Evolutionary conservation across 83 land plant genomes (phyloP).

Genomic region (Picea mariana): DNA sequence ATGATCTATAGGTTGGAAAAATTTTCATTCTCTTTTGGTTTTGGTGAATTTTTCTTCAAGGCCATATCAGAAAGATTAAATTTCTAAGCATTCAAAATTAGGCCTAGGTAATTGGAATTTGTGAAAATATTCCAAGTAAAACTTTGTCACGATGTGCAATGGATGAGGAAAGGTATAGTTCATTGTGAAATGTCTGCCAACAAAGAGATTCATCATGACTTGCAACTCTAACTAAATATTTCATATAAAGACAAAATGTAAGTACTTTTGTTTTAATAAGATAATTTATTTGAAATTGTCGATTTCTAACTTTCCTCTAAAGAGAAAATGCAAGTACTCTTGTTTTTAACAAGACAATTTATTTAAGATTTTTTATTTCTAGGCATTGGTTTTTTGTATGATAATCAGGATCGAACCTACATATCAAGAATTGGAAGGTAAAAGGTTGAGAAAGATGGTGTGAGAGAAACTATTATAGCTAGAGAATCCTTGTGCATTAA

Average conservation of each 20-base stretch:
- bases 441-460: conserved; percentile 68
- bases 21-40: background rate
- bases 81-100: no score
- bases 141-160: conserved; percentile 36
- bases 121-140: no score
- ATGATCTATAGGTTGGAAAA: conserved; percentile 80
- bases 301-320: conserved; percentile 40
- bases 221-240: conserved; percentile 88
- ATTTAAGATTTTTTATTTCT: background rate
- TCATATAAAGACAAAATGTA: conserved; percentile 85
- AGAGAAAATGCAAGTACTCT: conserved; percentile 74
- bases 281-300: background rate
- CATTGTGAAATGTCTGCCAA: conserved; percentile 83
- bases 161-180: conserved; percentile 87
- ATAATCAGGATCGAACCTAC: conserved; percentile 75
- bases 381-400: conserved; percentile 11
- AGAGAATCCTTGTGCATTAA: conserved; percentile 80
- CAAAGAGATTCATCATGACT: conserved; percentile 57
- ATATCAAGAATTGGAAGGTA: conserved; percentile 68
- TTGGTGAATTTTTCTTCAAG: background rate
- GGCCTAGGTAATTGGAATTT: no score
- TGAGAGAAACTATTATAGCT: conserved; percentile 76
- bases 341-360: background rate
- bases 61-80: no score
- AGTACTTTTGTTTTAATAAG: background rate